Evolutionary conservation across 1,284 basidiomycete species (phyloP), one percentile per base, ranked within the genome.

Genomic region (Rhodofomes roseus): DNA sequence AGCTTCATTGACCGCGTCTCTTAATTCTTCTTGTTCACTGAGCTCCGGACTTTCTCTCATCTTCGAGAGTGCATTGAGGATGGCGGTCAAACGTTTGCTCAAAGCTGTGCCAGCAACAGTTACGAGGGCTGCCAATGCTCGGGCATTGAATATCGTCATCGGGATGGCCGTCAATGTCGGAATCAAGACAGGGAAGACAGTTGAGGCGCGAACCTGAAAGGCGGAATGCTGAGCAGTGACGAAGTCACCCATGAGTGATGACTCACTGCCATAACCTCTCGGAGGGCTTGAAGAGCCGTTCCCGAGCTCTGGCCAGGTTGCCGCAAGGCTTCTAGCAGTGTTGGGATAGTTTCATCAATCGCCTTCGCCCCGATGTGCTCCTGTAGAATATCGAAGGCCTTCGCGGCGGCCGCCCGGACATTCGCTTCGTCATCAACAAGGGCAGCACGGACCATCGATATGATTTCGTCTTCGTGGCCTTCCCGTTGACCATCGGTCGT

Each of bases 161-260:
- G 96, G 96, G 39, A 85, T 85, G 5, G 89, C 86, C 40, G 93
- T 95, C 63, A 99, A 81, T 6, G 95, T 96, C 0, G 96, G 97
- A 55, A 99, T 93, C 57, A 99, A 79, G n/a, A 97, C 92, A 0
- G 97, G 97, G 92, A 99, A 98, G 54, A 99, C 96, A 14, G 92
- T 95, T 50, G 89, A 82, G 12, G 95, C 92, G 55, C 94, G 91
- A 68, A 96, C 91, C 90, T 92, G 68, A 2, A 37, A 5, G 31
- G 25, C 5, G 20, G 40, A 23, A 55, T 43, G 23, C 31, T 62
- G 39, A 55, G 25, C 40, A 55, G 44, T 43, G 31, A 39, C 60
- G 25, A 57, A 50, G 60, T 29, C 25, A 36, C 16, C 6, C 31
- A 20, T 8, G 56, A 43, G 23, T 2, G 20, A n/a, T 27, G 34